Conservation (phyloP, 2,329 filamentous ascomycete genomes). For the Penicillium freii region DNA sequence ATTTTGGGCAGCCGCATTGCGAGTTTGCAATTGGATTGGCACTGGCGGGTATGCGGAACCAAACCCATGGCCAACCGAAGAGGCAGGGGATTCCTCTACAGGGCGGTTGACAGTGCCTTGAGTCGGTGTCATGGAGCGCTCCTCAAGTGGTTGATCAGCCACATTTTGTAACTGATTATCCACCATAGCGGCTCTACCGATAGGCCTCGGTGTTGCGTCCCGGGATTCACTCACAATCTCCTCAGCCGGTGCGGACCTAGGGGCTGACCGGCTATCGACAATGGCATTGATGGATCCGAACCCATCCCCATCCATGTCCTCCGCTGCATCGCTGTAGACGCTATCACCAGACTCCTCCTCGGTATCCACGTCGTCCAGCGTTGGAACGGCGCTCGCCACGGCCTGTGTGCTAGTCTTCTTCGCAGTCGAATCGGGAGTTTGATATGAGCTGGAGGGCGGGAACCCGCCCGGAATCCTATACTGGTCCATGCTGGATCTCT, state of each 20-base stretch:
- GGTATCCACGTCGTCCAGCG: conserved; percentile 25
- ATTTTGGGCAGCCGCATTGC: conserved; percentile 1
- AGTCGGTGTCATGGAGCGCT: conserved; percentile 23
- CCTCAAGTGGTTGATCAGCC: conserved; percentile 11
- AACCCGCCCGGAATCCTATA: conserved; percentile 62
- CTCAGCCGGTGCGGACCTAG: conserved; percentile 13
- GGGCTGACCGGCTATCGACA: conserved; percentile 36
- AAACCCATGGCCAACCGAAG: conserved; percentile 15
- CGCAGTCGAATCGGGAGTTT: conserved; percentile 12
- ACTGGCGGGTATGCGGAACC: conserved; percentile 21
- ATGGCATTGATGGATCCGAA: conserved; percentile 54
- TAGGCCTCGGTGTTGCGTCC: conserved; percentile 19
- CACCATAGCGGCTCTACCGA: conserved; percentile 11
- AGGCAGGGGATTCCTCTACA: conserved; percentile 20
- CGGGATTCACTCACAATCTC: conserved; percentile 14
- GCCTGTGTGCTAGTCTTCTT: conserved; percentile 13
- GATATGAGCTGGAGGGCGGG: conserved; percentile 39
- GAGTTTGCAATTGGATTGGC: conserved; percentile 9
- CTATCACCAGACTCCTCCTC: conserved; percentile 46
- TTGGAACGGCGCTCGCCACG: conserved; percentile 14
- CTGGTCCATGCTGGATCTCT: conserved; percentile 38
- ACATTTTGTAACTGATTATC: conserved; percentile 17
- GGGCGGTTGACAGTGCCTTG: conserved; percentile 15
- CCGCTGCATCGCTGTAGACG: conserved; percentile 49
- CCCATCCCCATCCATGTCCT: conserved; percentile 44